Evolutionary conservation across 306 rosid species (phyloP).

Genomic region (Herpetospermum pedunculosum): DNA sequence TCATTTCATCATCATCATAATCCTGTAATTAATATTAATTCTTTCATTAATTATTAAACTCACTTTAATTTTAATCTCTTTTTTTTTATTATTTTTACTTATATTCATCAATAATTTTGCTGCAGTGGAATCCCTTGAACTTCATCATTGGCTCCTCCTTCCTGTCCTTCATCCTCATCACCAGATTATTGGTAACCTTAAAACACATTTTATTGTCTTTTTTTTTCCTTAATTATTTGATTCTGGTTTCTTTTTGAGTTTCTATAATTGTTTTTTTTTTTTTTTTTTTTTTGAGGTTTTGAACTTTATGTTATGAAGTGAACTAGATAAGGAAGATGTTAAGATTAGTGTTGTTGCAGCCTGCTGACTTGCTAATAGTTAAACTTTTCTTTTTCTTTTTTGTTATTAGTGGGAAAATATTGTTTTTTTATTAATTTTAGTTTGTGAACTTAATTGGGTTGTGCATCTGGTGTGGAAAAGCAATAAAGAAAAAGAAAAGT

Average conservation of each 20-base stretch:
- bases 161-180: conserved; percentile 47
- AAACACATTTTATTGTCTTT: no score
- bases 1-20: conserved; percentile 23
- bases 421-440: neutral
- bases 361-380: neutral
- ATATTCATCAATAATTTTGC: no score
- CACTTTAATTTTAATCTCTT: neutral
- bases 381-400: neutral
- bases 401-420: neutral
- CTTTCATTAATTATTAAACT: neutral
- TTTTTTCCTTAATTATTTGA: no score
- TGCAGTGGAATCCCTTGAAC: conserved; percentile 66
- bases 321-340: no score
- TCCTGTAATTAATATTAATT: neutral
- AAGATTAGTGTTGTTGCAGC: neutral
- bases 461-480: neutral
- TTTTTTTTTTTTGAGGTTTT: neutral
- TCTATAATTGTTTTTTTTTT: no score
- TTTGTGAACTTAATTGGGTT: neutral
- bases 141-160: conserved; percentile 56
- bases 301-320: no score
- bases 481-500: neutral
- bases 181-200: conserved; percentile 51
- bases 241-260: neutral
- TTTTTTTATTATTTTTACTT: neutral